Base-by-base conservation (phyloP, 2,329 filamentous ascomycete species). In the Pseudogymnoascus sp. region DNA sequence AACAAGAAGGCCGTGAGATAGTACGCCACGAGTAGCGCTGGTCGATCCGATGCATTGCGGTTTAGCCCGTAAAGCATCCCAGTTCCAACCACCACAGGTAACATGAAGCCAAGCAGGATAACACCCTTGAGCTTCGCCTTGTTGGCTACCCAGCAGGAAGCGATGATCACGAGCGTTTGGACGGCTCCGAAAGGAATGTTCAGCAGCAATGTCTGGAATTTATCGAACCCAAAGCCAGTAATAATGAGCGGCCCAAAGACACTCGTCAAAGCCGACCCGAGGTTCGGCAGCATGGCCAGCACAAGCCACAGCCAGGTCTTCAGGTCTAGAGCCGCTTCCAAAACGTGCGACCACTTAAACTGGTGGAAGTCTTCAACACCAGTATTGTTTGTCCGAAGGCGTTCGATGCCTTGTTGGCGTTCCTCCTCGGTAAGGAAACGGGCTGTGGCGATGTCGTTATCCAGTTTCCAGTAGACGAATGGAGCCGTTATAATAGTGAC, bases 1-100 rank as follows among this genome's bases (percentile, higher is more conserved):
- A 85, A 89, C 5, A 89, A 75, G 71, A 88, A 89, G 0, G 85
- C 82, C 0, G 88, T 78, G 1, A 89, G 76, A 67, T 89, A 89
- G 72, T 88, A 89, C 0, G 82, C 85, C 0, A 78, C 80, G 2
- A 89, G 76, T 2, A 88, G 69, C 0, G 78, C 74, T 0, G 79
- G 77, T 53, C 78, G 76, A n/a, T 79, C 72, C 0, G 75, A 72
- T 28, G 79, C 73, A 0, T 75, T 71, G 36, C 79, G 76, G 34
- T 80, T 76, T 0, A 88, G 73, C 0, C 79, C 77, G 65, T 86
- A 86, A 0, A 88, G 75, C 65, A 88, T 76, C 5, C 81, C 75
- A 0, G 83, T 75, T 0, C 87, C 88, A 0, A 80, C 80, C 6
- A 90, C 78, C 1, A 89, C 85, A 0, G 84, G 86, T 0, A 86